Percentiles rank a stretch among this genome's conserved stretches.
phyloP scores from a whole-genome alignment of 2,329 filamentous ascomycete species.

The Ophiocordyceps camponoti-leonardi region DNA sequence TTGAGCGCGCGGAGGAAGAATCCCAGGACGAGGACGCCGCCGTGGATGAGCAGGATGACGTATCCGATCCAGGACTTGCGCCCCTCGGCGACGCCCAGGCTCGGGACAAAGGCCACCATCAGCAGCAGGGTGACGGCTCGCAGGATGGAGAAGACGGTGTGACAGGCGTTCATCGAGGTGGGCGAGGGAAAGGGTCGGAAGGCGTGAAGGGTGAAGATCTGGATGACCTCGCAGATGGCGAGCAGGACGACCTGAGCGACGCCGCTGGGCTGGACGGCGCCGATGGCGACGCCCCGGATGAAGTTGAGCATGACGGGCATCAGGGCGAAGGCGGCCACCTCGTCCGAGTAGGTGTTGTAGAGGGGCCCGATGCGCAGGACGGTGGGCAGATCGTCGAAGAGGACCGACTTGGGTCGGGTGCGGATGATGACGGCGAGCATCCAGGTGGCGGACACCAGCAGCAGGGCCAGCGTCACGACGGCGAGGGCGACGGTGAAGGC shows the following conservation, averaged over 20 bases:
- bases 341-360: slow-evolving; percentile 95
- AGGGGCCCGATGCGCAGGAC: slow-evolving; percentile 80
- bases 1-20: slow-evolving; percentile 88
- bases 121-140: slow-evolving; percentile 61
- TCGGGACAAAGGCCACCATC: slow-evolving; percentile 72
- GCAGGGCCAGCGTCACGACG: slow-evolving; percentile 52
- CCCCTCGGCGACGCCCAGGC: slow-evolving; percentile 59
- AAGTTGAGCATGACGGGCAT: slow-evolving; percentile 75
- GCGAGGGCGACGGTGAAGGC: slow-evolving; percentile 58
- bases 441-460: slow-evolving; percentile 62
- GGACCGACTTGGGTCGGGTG: slow-evolving; percentile 65
- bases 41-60: slow-evolving; percentile 73
- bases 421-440: slow-evolving; percentile 64
- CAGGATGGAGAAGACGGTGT: slow-evolving; percentile 65
- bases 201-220: slow-evolving; percentile 71
- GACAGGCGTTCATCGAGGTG: slow-evolving; percentile 95
- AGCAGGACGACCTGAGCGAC: slow-evolving; percentile 85
- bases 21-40: slow-evolving; percentile 67
- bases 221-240: slow-evolving; percentile 85
- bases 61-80: slow-evolving; percentile 93
- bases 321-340: slow-evolving; percentile 76
- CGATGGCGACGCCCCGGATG: slow-evolving; percentile 75
- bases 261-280: slow-evolving; percentile 80
- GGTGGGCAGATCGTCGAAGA: slow-evolving; percentile 87
- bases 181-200: slow-evolving; percentile 81